Percentiles rank a stretch among this genome's conserved stretches.
phyloP scores from a whole-genome alignment of 768 basidiomycete species.

The Galerina marginata region DNA sequence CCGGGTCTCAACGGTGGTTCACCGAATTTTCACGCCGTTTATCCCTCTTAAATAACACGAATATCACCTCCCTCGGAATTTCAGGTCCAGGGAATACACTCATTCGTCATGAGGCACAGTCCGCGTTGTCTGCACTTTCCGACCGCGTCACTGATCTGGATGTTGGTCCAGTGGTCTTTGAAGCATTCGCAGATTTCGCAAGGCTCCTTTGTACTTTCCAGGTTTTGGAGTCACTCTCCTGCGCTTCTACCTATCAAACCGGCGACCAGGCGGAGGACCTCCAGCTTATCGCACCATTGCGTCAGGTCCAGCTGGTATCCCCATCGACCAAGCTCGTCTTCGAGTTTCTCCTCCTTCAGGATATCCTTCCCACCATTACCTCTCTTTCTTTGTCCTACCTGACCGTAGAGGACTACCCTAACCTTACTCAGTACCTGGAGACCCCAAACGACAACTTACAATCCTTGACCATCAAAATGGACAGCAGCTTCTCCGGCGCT shows the following conservation, averaged over 20 bases:
- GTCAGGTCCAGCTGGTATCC: constrained; percentile 16
- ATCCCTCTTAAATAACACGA: constrained; percentile 9
- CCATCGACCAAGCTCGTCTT: constrained; percentile 20
- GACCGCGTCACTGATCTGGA: constrained; percentile 12
- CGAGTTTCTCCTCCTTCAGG: constrained; percentile 14
- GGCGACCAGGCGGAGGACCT: neutral
- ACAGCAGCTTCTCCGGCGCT: constrained; percentile 24
- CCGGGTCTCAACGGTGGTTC: constrained; percentile 28
- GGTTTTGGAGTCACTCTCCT: constrained; percentile 19
- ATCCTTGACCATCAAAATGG: constrained; percentile 23
- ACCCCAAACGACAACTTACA: constrained; percentile 17
- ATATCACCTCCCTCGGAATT: constrained; percentile 18
- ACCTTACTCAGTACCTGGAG: constrained; percentile 14
- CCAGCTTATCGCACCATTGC: constrained; percentile 10
- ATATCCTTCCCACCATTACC: constrained; percentile 16
- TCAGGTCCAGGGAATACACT: constrained; percentile 16
- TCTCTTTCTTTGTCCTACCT: constrained; percentile 21
- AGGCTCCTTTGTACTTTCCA: constrained; percentile 16
- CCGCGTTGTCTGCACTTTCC: constrained; percentile 10
- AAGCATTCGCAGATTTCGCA: constrained; percentile 17
- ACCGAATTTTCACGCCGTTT: constrained; percentile 21
- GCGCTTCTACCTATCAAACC: constrained; percentile 18
- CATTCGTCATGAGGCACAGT: constrained; percentile 19
- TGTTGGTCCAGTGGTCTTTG: constrained; percentile 20
- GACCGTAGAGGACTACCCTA: constrained; percentile 10